These are phyloP conservation scores for Debaryomyces hansenii DNA, from an alignment of 805 yeast species.

Conservation along the genomic window DNA sequence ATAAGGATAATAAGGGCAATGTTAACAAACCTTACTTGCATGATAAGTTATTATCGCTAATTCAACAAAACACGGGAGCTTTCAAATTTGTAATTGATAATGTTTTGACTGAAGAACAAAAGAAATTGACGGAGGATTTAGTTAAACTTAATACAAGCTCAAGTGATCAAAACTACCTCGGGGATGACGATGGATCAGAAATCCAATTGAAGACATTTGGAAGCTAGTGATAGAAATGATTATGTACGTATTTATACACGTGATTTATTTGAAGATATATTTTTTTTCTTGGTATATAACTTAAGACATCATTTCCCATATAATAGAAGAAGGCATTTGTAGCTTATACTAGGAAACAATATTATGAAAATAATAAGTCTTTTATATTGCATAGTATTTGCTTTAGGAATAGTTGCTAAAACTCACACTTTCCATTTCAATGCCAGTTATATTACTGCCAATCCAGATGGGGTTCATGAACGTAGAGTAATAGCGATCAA, in stretches of 20 bases:
- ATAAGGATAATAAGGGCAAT: slow-evolving; percentile 10
- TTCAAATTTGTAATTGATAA: slow-evolving; percentile 51
- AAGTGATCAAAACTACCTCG: slow-evolving; percentile 1
- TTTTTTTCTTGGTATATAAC: too few relatives aligned
- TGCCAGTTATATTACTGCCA: slow-evolving; percentile 40
- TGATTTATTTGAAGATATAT: neutral
- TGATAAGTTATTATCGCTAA: slow-evolving; percentile 47
- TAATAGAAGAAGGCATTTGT: too few relatives aligned
- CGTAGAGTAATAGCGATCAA: slow-evolving; percentile 62
- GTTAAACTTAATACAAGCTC: slow-evolving; percentile 25
- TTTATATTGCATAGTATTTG: slow-evolving; percentile 1
- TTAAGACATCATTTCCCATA: too few relatives aligned
- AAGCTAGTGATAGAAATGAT: neutral
- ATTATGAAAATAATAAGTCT: neutral
- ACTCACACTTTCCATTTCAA: slow-evolving; percentile 38
- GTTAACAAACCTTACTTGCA: slow-evolving; percentile 40
- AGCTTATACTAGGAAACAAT: neutral
- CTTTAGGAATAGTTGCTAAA: slow-evolving; percentile 14
- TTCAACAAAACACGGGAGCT: slow-evolving; percentile 41
- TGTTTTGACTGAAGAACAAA: slow-evolving; percentile 40
- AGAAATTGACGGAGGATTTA: slow-evolving; percentile 41
- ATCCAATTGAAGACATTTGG: slow-evolving; percentile 28
- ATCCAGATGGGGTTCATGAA: slow-evolving; percentile 56
- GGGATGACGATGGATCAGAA: slow-evolving; percentile 5
- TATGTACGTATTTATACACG: neutral